Evolutionary conservation across 2,329 filamentous ascomycete species (phyloP).

Genomic region (Aspergillus piperis): DNA sequence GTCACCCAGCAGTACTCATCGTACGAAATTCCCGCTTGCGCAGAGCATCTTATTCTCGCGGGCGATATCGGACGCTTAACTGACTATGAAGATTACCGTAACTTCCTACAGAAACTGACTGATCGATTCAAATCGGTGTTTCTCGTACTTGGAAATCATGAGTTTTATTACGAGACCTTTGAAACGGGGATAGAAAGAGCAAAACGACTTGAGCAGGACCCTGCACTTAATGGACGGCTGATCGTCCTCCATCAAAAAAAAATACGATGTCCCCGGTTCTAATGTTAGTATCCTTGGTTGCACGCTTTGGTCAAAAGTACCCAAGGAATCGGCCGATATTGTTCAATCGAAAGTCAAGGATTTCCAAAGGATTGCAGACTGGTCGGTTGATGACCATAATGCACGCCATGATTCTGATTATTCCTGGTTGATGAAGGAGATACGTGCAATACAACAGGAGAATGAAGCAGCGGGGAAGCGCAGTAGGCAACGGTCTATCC

Average conservation of each 20-base stretch:
- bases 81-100: conserved; percentile 28
- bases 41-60: conserved; percentile 26
- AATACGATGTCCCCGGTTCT: conserved; percentile 30
- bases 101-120: conserved; percentile 27
- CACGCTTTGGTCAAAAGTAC: conserved; percentile 59
- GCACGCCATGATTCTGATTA: conserved; percentile 50
- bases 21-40: conserved; percentile 24
- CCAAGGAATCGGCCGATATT: conserved; percentile 38
- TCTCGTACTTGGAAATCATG: conserved; percentile 31
- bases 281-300: conserved; percentile 58
- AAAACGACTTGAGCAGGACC: conserved; percentile 30
- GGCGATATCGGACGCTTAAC: conserved; percentile 28
- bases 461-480: neutral
- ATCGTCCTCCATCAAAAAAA: conserved; percentile 28
- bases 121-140: conserved; percentile 24
- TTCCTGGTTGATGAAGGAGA: conserved; percentile 52
- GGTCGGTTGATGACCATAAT: conserved; percentile 56
- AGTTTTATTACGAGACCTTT: conserved; percentile 30
- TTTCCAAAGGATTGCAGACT: conserved; percentile 56
- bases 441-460: conserved; percentile 25
- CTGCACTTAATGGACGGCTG: conserved; percentile 27
- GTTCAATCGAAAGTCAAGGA: conserved; percentile 54
- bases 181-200: conserved; percentile 26
- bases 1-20: conserved; percentile 29
- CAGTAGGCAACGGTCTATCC: conserved; percentile 27